Percentiles rank a stretch among this genome's conserved stretches.
Evolutionary conservation across 805 yeast genomes (phyloP).

Genomic region (Candida oleophila): DNA sequence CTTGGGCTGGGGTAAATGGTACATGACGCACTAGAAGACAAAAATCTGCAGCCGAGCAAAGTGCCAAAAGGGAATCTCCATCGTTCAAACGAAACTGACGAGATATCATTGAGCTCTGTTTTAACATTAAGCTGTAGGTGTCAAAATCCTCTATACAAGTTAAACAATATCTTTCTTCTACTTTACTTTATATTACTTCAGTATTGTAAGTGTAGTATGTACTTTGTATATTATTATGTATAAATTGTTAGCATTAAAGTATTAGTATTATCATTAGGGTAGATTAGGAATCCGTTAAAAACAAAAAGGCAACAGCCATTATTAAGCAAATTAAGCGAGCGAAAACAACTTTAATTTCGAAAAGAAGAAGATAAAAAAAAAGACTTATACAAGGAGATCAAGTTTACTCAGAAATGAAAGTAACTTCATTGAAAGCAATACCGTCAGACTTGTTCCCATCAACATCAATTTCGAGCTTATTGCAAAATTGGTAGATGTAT

Average conservation of each 20-base stretch:
- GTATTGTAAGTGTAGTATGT: neutral
- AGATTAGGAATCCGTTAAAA: neutral
- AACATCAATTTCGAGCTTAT: conserved; percentile 52
- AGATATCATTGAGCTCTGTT: no score
- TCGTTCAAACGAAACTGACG: no score
- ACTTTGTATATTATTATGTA: neutral
- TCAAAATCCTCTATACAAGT: no score
- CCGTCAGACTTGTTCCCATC: conserved; percentile 56
- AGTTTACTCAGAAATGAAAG: conserved; percentile 58
- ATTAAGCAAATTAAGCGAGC: no score
- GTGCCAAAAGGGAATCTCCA: no score
- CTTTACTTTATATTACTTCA: no score
- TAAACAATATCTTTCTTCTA: no score
- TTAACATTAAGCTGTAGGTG: no score
- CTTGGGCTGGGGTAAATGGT: no score
- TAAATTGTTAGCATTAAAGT: neutral
- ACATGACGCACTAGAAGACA: no score
- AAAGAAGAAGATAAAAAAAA: neutral
- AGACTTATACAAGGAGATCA: no score
- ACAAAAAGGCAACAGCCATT: neutral
- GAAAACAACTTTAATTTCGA: neutral
- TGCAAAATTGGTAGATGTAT: conserved; percentile 89
- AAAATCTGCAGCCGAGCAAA: no score
- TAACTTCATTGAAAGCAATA: conserved; percentile 72
- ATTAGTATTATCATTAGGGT: neutral